Evolutionary conservation across 2,329 filamentous ascomycete species (phyloP), one percentile per base, ranked within the genome.

Genomic region (Aspergillus sp.): DNA sequence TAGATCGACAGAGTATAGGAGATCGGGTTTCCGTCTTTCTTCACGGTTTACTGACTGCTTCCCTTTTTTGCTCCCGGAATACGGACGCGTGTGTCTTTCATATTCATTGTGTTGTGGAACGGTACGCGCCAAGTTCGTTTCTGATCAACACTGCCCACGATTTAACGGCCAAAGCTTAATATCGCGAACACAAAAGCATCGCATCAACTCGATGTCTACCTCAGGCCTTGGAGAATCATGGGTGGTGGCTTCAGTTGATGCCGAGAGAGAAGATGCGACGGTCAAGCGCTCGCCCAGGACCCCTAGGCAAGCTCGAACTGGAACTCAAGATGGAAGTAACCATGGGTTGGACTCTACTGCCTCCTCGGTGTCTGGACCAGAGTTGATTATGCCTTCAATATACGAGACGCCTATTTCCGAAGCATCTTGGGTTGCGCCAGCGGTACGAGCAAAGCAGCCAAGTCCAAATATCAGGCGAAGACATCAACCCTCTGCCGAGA

Each of bases 311-410:
- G 64, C 41, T 21, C 50, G 11, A 37, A 35, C 55, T 19, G 55
- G 39, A 41, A 44, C 24, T 54, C 53, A 53, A 46, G 57, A 31
- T 47, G 50, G 56, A 33, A 49, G 60, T 44, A 59, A 55, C 40
- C 55, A 66, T 49, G 56, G 56, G 27, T 59, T 63, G 6, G 60
- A 67, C 27, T 71, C 72, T 9, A 63, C 46, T 43, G 62, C 65
- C 37, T 73, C 70, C 11, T 70, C 68, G 6, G 59, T 68, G 45
- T 67, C 71, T 12, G 73, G 73, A 4, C 73, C 73, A 2, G 73
- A 75, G 55, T 68, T 76, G 6, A 72, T 76, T 21, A 76, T 76
- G 73, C 73, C 73, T 4, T 75, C 73, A 4, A 74, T 76, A 46
- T 70, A 68, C 60, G 72, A 75, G 49, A 64, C 66, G 3, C 66